Percentiles rank a stretch among this genome's conserved stretches.
These are phyloP conservation scores for Aureobasidium sp. DNA, from an alignment of 2,329 filamentous ascomycete species.

Conservation along the genomic window DNA sequence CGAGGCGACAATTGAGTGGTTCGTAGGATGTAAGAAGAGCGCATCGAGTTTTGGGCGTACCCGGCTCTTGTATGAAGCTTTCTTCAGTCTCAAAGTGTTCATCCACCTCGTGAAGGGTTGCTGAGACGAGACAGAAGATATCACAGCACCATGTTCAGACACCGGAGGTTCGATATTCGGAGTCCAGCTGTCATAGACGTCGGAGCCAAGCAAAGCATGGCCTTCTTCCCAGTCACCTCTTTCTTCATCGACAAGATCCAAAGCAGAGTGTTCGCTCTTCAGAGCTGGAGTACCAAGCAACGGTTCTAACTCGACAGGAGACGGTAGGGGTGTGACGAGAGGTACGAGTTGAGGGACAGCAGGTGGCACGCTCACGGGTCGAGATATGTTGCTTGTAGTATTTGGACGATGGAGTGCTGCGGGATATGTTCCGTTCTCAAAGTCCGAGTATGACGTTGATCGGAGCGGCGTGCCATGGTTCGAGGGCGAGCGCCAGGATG, in stretches of 20 bases:
- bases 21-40: slow-evolving; percentile 8
- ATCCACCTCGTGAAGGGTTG: slow-evolving; percentile 65
- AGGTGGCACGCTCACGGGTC: slow-evolving; percentile 3
- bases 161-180: background rate
- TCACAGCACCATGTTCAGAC: background rate
- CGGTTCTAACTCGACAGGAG: background rate
- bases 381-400: background rate
- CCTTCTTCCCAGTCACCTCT: slow-evolving; percentile 5
- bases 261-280: background rate
- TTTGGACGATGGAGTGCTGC: background rate
- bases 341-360: background rate
- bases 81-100: slow-evolving; percentile 55
- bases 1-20: background rate
- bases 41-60: slow-evolving; percentile 26
- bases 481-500: background rate
- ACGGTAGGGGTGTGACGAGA: background rate
- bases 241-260: slow-evolving; percentile 10
- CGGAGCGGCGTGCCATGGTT: slow-evolving; percentile 3
- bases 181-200: background rate
- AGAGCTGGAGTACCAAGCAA: background rate
- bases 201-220: slow-evolving; percentile 4
- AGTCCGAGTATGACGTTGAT: slow-evolving; percentile 10
- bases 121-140: background rate
- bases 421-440: background rate
- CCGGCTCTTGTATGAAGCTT: slow-evolving; percentile 32